Percentiles rank a stretch among this genome's conserved stretches.
Evolutionary conservation across 2,329 filamentous ascomycete species (phyloP).

Genomic region (Xylariaceae sp.): DNA sequence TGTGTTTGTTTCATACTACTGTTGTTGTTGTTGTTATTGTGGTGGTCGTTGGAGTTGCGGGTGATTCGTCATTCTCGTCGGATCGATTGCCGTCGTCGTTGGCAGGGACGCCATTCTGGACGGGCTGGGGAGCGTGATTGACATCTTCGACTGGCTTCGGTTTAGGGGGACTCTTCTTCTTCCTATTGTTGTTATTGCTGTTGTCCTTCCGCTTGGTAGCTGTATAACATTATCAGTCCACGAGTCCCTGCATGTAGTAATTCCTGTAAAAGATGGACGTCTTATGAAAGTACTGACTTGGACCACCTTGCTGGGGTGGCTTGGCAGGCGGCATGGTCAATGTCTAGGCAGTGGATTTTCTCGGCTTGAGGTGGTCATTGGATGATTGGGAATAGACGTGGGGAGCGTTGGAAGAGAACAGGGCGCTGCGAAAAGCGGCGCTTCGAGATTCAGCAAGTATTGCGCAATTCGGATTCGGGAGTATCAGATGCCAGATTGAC

Average conservation of each 20-base stretch:
- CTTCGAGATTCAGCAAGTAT: conserved; percentile 15
- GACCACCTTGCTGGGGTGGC: conserved; percentile 26
- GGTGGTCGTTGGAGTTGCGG: neutral
- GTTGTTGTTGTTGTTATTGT: conserved; percentile 26
- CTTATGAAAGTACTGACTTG: conserved; percentile 24
- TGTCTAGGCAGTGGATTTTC: conserved; percentile 10
- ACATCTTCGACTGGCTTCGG: conserved; percentile 36
- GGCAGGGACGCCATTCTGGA: conserved; percentile 25
- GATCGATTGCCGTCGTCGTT: conserved; percentile 36
- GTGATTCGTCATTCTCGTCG: conserved; percentile 37
- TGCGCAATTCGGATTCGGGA: conserved; percentile 14
- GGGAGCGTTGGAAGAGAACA: conserved; percentile 3
- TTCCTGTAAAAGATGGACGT: conserved; percentile 1
- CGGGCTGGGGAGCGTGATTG: conserved; percentile 20
- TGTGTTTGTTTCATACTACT: conserved; percentile 26
- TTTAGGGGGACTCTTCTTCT: conserved; percentile 52
- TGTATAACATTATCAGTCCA: conserved; percentile 27
- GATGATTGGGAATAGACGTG: neutral
- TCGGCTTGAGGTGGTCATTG: conserved; percentile 12
- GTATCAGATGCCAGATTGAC: conserved; percentile 15
- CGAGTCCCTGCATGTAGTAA: conserved; percentile 2
- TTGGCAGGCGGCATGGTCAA: conserved; percentile 31
- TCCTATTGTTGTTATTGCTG: conserved; percentile 51
- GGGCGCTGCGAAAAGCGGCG: conserved; percentile 22
- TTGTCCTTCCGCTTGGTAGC: conserved; percentile 52